Conservation (phyloP, 768 basidiomycete species). For the Wakefieldia striispora region DNA sequence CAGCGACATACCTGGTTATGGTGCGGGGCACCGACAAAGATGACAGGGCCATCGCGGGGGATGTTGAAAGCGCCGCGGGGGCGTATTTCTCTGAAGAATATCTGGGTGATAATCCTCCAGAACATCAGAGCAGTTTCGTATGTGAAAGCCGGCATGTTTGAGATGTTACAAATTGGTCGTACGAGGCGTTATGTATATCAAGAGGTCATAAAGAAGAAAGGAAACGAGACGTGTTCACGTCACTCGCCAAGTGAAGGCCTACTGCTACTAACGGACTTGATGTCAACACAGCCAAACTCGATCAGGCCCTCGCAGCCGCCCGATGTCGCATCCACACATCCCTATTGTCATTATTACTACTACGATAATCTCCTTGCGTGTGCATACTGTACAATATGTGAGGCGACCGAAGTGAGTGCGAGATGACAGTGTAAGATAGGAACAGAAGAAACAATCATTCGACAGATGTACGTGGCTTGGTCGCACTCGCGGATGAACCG, state of each 20-base stretch:
- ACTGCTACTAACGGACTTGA: too few relatives aligned
- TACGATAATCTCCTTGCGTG: slow-evolving; percentile 21
- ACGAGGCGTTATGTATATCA: slow-evolving; percentile 4
- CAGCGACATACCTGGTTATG: slow-evolving; percentile 70
- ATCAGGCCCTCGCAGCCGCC: not conserved
- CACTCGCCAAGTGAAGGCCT: not conserved
- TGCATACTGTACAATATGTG: slow-evolving; percentile 32
- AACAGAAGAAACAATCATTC: slow-evolving; percentile 18
- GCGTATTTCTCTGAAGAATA: slow-evolving; percentile 96
- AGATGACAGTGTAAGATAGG: slow-evolving; percentile 20
- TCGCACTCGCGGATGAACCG: slow-evolving; percentile 33
- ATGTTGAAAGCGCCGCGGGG: slow-evolving; percentile 95
- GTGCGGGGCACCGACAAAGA: slow-evolving; percentile 92
- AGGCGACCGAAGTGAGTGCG: slow-evolving; percentile 14
- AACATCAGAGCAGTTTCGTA: slow-evolving; percentile 82
- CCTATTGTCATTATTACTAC: slow-evolving; percentile 17
- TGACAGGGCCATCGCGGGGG: slow-evolving; percentile 84
- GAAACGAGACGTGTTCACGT: not conserved
- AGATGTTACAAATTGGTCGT: slow-evolving; percentile 2
- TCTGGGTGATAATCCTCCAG: slow-evolving; percentile 82
- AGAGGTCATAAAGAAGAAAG: slow-evolving; percentile 11
- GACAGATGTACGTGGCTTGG: slow-evolving; percentile 12
- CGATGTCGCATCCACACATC: too few relatives aligned
- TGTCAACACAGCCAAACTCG: slow-evolving; percentile 31
- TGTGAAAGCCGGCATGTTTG: slow-evolving; percentile 26